Conservation (phyloP, 805 yeast species). For the Zygosaccharomyces gambellarensis region DNA sequence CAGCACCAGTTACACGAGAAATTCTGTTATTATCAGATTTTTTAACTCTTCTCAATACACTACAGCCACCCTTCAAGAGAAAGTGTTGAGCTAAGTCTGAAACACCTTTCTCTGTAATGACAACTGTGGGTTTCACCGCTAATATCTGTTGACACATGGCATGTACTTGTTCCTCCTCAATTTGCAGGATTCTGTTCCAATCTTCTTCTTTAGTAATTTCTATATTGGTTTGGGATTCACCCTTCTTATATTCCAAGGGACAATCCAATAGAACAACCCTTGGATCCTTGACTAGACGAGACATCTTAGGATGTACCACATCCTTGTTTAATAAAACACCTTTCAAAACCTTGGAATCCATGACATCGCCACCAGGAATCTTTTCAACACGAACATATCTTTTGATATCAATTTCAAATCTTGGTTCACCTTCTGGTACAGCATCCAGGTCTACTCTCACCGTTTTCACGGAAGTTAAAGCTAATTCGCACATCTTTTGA, state of each 20-base stretch:
- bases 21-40: slow-evolving; percentile 95
- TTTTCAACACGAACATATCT: slow-evolving; percentile 91
- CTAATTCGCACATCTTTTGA: slow-evolving; percentile 80
- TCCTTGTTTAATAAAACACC: slow-evolving; percentile 95
- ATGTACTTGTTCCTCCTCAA: slow-evolving; percentile 96
- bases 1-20: slow-evolving; percentile 96
- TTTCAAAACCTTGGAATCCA: slow-evolving; percentile 79
- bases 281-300: slow-evolving; percentile 82
- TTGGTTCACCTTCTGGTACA: slow-evolving; percentile 42
- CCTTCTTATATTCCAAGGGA: slow-evolving; percentile 97
- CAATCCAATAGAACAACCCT: slow-evolving; percentile 86
- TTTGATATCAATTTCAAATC: slow-evolving; percentile 85
- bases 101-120: slow-evolving; percentile 97
- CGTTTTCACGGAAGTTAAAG: slow-evolving; percentile 82
- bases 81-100: slow-evolving; percentile 97
- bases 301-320: slow-evolving; percentile 98
- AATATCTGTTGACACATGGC: slow-evolving; percentile 79
- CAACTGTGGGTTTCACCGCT: slow-evolving; percentile 85
- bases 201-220: slow-evolving; percentile 95
- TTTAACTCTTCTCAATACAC: slow-evolving; percentile 89
- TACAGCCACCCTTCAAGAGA: slow-evolving; percentile 85
- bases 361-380: slow-evolving; percentile 96
- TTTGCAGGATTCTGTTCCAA: slow-evolving; percentile 91
- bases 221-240: slow-evolving; percentile 96
- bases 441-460: slow-evolving; percentile 56